phyloP scores from a whole-genome alignment of 345 rosid genomes.

The Nasturtium officinale region DNA sequence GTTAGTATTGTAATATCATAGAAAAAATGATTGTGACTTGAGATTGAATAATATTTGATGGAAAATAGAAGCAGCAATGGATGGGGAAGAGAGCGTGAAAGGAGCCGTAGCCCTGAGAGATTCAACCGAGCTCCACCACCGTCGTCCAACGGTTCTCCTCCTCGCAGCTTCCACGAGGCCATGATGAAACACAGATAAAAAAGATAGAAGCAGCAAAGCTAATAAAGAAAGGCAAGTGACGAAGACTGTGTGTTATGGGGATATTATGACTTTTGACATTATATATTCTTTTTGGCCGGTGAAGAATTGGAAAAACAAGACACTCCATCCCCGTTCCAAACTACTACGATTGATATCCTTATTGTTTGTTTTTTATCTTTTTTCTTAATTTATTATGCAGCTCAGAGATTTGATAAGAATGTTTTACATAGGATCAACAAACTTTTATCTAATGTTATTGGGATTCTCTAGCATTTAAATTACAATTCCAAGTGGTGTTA shows the following conservation, averaged over 20 bases:
- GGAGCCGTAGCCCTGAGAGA: slow-evolving; percentile 67
- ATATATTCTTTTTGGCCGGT: slow-evolving; percentile 34
- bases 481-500: neutral
- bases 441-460: neutral
- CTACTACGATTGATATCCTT: slow-evolving; percentile 9
- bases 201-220: neutral
- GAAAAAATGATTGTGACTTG: slow-evolving; percentile 2
- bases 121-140: slow-evolving; percentile 44
- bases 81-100: slow-evolving; percentile 51
- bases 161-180: slow-evolving; percentile 68
- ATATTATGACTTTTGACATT: slow-evolving; percentile 15
- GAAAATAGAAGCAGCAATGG: slow-evolving; percentile 52
- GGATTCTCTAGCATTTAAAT: neutral
- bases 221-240: neutral
- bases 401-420: neutral
- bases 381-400: neutral
- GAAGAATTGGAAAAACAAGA: neutral
- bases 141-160: slow-evolving; percentile 51
- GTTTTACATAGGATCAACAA: neutral
- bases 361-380: neutral
- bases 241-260: slow-evolving; percentile 10
- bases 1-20: neutral
- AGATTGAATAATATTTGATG: neutral
- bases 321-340: slow-evolving; percentile 5
- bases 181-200: slow-evolving; percentile 48